Evolutionary conservation across 768 basidiomycete genomes (phyloP).

Genomic region (Rhodocollybia butyracea): DNA sequence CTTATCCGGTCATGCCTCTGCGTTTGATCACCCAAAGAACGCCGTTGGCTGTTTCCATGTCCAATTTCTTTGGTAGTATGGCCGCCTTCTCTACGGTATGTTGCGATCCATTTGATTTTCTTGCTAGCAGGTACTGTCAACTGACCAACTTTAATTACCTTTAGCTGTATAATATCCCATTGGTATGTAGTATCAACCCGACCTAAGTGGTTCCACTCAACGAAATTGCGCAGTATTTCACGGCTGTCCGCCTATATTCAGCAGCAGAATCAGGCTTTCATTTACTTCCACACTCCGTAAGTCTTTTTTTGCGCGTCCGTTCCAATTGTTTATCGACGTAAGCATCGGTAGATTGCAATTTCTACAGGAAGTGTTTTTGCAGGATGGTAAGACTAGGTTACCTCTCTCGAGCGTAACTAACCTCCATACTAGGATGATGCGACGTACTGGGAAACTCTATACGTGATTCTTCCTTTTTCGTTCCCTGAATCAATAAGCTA

Average conservation of each 20-base stretch:
- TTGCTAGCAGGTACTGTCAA: constrained; percentile 7
- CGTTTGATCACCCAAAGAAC: constrained; percentile 74
- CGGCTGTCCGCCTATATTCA: constrained; percentile 68
- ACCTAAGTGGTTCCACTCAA: constrained; percentile 11
- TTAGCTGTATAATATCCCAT: constrained; percentile 81
- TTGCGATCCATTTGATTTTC: constrained; percentile 10
- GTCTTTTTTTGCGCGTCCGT: constrained; percentile 19
- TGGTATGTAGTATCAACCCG: constrained; percentile 44
- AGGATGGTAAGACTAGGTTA: constrained; percentile 57
- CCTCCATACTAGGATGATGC: constrained; percentile 64
- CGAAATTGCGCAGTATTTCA: constrained; percentile 60
- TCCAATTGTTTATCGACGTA: constrained; percentile 16
- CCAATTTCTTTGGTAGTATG: constrained; percentile 76
- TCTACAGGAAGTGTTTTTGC: constrained; percentile 84
- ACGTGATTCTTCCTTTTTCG: background rate
- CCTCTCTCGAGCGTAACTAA: constrained; percentile 7
- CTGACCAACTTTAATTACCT: constrained; percentile 12
- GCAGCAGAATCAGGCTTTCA: constrained; percentile 74
- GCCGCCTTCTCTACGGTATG: constrained; percentile 76
- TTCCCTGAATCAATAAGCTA: background rate
- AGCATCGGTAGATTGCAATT: constrained; percentile 58
- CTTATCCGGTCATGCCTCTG: constrained; percentile 90
- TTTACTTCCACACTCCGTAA: constrained; percentile 85
- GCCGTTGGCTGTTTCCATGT: constrained; percentile 75
- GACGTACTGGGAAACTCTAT: constrained; percentile 76